phyloP scores from a whole-genome alignment of 352 stramenopile species.

The Stramenopiles sp. region DNA sequence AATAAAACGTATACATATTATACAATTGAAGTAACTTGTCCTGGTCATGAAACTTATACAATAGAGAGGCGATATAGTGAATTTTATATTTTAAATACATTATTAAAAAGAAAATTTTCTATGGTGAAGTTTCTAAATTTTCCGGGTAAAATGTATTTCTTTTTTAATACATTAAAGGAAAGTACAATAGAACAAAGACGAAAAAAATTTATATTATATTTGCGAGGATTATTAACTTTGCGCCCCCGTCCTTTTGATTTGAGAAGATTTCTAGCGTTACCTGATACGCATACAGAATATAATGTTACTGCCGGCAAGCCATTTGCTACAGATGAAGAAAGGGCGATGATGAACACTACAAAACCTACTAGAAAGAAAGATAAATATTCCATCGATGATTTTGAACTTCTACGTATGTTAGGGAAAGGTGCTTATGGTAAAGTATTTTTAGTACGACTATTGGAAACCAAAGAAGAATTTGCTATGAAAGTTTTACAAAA shows the following conservation, averaged over 20 bases:
- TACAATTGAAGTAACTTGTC: background rate
- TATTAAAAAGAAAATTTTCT: background rate
- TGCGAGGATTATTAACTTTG: background rate
- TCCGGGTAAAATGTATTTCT: background rate
- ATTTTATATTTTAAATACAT: background rate
- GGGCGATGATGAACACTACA: too few relatives aligned
- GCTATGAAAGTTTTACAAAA: constrained; percentile 86
- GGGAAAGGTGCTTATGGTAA: constrained; percentile 85
- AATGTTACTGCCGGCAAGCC: background rate
- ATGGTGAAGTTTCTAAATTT: background rate
- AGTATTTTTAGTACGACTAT: constrained; percentile 80
- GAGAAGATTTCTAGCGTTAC: background rate
- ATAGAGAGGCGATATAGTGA: background rate
- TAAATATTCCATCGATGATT: constrained; percentile 46
- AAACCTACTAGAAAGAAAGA: too few relatives aligned
- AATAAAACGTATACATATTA: background rate
- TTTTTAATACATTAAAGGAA: background rate
- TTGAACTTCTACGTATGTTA: constrained; percentile 80
- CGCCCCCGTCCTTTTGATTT: background rate
- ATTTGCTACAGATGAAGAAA: background rate
- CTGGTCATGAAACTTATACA: background rate
- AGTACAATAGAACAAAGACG: background rate
- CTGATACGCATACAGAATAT: background rate
- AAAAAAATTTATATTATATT: background rate
- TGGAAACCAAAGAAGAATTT: constrained; percentile 71